Conservation (phyloP, 1,284 basidiomycete genomes). For the Schizophyllum commune region DNA sequence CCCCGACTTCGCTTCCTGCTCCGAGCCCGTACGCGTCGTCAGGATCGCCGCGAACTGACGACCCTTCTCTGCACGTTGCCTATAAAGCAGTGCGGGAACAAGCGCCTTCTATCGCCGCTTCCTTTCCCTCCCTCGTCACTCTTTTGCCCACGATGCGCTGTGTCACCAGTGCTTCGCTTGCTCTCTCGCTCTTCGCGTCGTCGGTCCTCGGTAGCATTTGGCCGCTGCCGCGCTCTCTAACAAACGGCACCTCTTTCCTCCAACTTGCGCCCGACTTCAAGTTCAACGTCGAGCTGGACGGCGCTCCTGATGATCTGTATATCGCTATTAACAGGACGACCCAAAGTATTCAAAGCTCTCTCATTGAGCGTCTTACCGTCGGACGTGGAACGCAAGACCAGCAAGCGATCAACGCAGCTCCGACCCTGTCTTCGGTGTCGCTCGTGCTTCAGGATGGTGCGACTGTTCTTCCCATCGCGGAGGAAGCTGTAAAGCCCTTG, state of each 20-base stretch:
- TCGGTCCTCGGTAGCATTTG: slow-evolving; percentile 20
- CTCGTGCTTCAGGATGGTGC: slow-evolving; percentile 32
- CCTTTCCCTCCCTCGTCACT: no score
- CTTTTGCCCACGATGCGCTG: no score
- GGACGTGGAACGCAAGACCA: slow-evolving; percentile 39
- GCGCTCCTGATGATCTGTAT: slow-evolving; percentile 37
- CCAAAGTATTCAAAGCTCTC: slow-evolving; percentile 32
- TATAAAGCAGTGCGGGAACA: no score
- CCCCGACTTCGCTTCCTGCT: no score
- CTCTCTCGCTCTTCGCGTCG: not conserved
- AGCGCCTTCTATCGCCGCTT: no score
- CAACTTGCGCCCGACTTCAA: slow-evolving; percentile 28
- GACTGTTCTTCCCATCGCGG: slow-evolving; percentile 33
- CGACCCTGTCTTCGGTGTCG: slow-evolving; percentile 25
- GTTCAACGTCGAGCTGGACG: slow-evolving; percentile 27
- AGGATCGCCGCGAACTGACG: no score
- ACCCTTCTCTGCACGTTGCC: no score
- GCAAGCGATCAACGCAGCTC: slow-evolving; percentile 21
- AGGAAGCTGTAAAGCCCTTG: slow-evolving; percentile 48
- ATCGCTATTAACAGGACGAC: slow-evolving; percentile 36
- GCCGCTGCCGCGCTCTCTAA: slow-evolving; percentile 27
- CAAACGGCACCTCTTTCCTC: slow-evolving; percentile 23
- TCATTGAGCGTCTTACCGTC: slow-evolving; percentile 36
- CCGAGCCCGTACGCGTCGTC: no score
- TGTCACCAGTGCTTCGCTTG: not conserved